Evolutionary conservation across 257 asterid species (phyloP).

Genomic region (Gardenia jasminoides): DNA sequence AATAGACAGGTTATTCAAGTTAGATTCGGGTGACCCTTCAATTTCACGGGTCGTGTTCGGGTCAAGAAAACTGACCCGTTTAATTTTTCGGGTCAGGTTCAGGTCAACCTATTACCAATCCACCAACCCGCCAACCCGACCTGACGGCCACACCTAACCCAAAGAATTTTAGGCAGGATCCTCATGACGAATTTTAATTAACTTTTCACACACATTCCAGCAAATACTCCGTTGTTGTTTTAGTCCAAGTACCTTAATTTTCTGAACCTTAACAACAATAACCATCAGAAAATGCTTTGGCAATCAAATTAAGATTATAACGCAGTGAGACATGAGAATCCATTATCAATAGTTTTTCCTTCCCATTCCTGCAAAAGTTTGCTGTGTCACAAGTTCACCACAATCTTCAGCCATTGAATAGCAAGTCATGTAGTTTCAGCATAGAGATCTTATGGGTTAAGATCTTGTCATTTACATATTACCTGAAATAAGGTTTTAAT

Average conservation of each 20-base stretch:
- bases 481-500: conserved; percentile 87
- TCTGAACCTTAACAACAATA: not conserved
- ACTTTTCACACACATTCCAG: not conserved
- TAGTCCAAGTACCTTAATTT: not conserved
- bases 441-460: not conserved
- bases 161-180: not conserved
- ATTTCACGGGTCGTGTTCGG: too few relatives aligned
- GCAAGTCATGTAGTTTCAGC: not conserved
- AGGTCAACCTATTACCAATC: too few relatives aligned
- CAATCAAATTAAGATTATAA: not conserved
- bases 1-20: too few relatives aligned
- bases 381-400: not conserved
- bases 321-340: not conserved
- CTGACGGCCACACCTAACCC: too few relatives aligned
- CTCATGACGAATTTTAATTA: not conserved
- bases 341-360: not conserved
- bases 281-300: not conserved
- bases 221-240: not conserved
- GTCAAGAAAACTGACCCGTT: too few relatives aligned
- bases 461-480: conserved; percentile 8
- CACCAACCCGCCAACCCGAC: too few relatives aligned
- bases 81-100: too few relatives aligned
- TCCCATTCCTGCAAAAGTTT: not conserved
- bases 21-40: too few relatives aligned
- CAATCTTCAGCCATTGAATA: not conserved